Base-by-base conservation (phyloP, 2,329 filamentous ascomycete species). In the Xylariaceae sp. region DNA sequence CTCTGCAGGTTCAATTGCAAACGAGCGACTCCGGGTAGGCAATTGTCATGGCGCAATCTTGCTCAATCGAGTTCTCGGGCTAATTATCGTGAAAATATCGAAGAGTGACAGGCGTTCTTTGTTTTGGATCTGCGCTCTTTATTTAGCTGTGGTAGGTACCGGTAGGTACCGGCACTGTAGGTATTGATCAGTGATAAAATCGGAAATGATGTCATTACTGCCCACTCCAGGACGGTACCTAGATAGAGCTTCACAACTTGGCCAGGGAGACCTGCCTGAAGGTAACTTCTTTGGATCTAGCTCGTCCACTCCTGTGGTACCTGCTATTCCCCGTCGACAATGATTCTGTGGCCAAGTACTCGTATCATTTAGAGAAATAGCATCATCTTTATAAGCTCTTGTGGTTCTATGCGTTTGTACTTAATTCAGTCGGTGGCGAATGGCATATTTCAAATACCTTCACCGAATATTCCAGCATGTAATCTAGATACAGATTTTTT, bases 381-480 rank as follows among this genome's bases (percentile, higher is more conserved):
- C n/a, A n/a, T n/a, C n/a, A n/a, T n/a, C n/a, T n/a, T n/a, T n/a
- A n/a, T n/a, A n/a, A n/a, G n/a, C n/a, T n/a, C n/a, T n/a, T n/a
- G n/a, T n/a, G n/a, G n/a, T n/a, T n/a, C n/a, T n/a, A n/a, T n/a
- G n/a, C n/a, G n/a, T n/a, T n/a, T n/a, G n/a, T 12, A 17, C 3
- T 14, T 28, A n/a, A 16, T 36, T n/a, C 23, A 21, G 26, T 21
- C 16, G 24, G 28, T 36, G 19, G 33, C 45, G n/a, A 44, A 31
- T 14, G 17, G 39, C 19, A 24, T 24, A 16, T 37, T 41, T 31
- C 36, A 48, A 14, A 49, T 36, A 39, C 6, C 12, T 40, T 55
- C 50, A 36, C 53, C 47, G 53, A 45, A 28, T 34, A 29, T 53
- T 36, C 53, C 37, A 34, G 19, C 26, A 31, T 17, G 17, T 37